Evolutionary conservation across 495 filamentous ascomycete genomes (phyloP).

Genomic region (Aspergillus nidulans): DNA sequence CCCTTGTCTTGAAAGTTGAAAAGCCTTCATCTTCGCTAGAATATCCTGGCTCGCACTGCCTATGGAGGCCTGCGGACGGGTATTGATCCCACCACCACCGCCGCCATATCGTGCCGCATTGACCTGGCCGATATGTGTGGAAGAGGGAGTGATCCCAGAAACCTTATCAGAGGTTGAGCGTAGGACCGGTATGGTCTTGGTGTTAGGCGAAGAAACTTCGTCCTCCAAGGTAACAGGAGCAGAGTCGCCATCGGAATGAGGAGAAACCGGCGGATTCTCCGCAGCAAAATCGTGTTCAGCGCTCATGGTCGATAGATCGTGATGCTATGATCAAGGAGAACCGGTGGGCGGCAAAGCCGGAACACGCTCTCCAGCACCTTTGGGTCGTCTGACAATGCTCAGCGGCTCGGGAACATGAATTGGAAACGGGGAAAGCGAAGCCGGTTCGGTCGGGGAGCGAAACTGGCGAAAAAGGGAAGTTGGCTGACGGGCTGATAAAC

Average conservation of each 20-base stretch:
- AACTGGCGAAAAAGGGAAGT: background rate
- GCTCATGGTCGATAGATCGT: slow-evolving; percentile 12
- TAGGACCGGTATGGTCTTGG: slow-evolving; percentile 22
- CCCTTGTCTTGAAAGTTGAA: slow-evolving; percentile 62
- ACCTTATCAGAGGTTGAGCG: slow-evolving; percentile 27
- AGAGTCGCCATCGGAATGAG: slow-evolving; percentile 16
- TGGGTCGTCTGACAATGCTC: slow-evolving; percentile 1
- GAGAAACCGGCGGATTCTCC: slow-evolving; percentile 13
- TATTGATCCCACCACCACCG: slow-evolving; percentile 36
- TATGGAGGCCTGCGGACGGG: slow-evolving; percentile 47
- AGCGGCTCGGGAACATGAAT: slow-evolving; percentile 11
- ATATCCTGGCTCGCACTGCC: slow-evolving; percentile 68
- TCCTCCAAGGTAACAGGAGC: slow-evolving; percentile 24
- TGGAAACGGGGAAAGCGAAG: background rate
- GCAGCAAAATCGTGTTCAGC: slow-evolving; percentile 17
- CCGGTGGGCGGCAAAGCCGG: background rate
- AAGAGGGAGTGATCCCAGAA: slow-evolving; percentile 63
- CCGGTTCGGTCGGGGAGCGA: slow-evolving; percentile 10
- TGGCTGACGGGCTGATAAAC: background rate
- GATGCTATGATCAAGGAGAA: background rate
- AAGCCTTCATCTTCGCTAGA: slow-evolving; percentile 74
- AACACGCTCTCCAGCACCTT: slow-evolving; percentile 11
- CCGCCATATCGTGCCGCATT: slow-evolving; percentile 66
- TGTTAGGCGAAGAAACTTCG: slow-evolving; percentile 21
- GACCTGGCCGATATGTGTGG: slow-evolving; percentile 74